phyloP scores from a whole-genome alignment of 2,329 filamentous ascomycete species.

The Whalleya microplaca region DNA sequence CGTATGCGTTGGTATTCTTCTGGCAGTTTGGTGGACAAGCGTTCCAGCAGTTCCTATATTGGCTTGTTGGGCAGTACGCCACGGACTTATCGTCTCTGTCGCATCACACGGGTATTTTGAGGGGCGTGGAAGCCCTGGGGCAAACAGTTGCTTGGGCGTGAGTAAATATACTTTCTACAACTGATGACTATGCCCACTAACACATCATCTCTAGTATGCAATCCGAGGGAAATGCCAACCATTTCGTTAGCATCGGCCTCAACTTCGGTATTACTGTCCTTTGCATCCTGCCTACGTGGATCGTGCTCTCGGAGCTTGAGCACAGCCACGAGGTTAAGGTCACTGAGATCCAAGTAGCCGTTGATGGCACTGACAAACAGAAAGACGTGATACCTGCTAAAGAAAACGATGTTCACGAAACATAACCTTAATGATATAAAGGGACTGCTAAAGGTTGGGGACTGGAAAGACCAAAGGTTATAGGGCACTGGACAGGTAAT shows the following conservation, averaged over 20 bases:
- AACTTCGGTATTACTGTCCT: slow-evolving; percentile 38
- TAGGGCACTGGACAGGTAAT: no score
- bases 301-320: slow-evolving; percentile 36
- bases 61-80: slow-evolving; percentile 39
- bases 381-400: not conserved
- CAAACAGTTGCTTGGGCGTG: slow-evolving; percentile 40
- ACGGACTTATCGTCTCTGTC: slow-evolving; percentile 37
- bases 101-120: slow-evolving; percentile 37
- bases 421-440: not conserved
- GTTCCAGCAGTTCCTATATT: slow-evolving; percentile 40
- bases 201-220: slow-evolving; percentile 31
- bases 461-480: no score
- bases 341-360: slow-evolving; percentile 12
- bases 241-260: slow-evolving; percentile 38
- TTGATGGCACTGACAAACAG: slow-evolving; percentile 2
- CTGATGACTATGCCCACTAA: not conserved
- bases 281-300: slow-evolving; percentile 36
- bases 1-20: slow-evolving; percentile 36
- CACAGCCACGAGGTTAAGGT: slow-evolving; percentile 34
- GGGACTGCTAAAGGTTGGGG: not conserved
- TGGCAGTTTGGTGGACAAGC: slow-evolving; percentile 38
- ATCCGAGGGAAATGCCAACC: slow-evolving; percentile 37
- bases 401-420: not conserved
- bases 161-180: slow-evolving; percentile 6
- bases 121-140: slow-evolving; percentile 37